Percentiles rank a stretch among this genome's conserved stretches.
Evolutionary conservation across 805 yeast genomes (phyloP).

Genomic region (Middelhovenomyces tepae): DNA sequence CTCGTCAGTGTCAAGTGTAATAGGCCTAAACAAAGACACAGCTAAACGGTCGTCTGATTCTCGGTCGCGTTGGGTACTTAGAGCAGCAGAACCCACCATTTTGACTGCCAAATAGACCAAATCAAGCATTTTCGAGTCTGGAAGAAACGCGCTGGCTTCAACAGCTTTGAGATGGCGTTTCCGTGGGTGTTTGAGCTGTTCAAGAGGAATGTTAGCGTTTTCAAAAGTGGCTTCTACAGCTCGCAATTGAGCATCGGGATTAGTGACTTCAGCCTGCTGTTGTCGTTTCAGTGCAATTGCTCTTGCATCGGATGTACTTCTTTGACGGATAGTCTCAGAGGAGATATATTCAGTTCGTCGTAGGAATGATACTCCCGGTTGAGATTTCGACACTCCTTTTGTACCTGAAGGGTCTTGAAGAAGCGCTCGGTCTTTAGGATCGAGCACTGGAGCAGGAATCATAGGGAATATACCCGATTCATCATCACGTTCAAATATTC

Average conservation of each 20-base stretch:
- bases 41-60: conserved; percentile 22
- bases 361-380: conserved; percentile 56
- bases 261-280: conserved; percentile 30
- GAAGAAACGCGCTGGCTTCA: conserved; percentile 69
- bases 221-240: conserved; percentile 76
- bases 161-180: conserved; percentile 68
- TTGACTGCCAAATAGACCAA: conserved; percentile 39
- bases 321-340: conserved; percentile 38
- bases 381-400: conserved; percentile 18
- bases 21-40: conserved; percentile 59
- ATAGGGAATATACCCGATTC: conserved; percentile 33
- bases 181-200: conserved; percentile 62
- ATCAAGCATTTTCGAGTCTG: conserved; percentile 89
- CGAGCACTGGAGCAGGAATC: conserved; percentile 38
- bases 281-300: conserved; percentile 14
- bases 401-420: conserved; percentile 69
- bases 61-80: conserved; percentile 19
- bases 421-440: conserved; percentile 67
- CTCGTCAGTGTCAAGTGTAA: conserved; percentile 58
- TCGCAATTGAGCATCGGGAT: conserved; percentile 54
- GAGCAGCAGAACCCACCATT: conserved; percentile 39
- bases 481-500: conserved; percentile 56
- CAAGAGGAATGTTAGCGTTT: conserved; percentile 38
- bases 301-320: conserved; percentile 17
- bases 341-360: conserved; percentile 92